Base-by-base conservation (phyloP, 1,139 yeast genomes). In the Candida sp. region DNA sequence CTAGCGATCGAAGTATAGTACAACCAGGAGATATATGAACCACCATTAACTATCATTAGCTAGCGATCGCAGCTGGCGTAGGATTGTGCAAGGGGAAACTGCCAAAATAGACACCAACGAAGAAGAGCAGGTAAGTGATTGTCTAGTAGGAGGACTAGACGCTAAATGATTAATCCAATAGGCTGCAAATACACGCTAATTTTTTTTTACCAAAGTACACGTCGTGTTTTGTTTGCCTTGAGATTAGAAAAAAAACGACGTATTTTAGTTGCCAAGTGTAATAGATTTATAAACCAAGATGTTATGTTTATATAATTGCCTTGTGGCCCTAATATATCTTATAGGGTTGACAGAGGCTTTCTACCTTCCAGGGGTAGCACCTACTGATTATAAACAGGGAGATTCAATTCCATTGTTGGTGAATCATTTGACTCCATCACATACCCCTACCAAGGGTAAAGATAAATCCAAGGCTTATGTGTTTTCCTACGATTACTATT, bases 311-410 rank as follows among this genome's bases (percentile, higher is more conserved):
- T 45, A 45, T 43, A 44, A 41, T 21, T 41, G 44, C 19, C 30
- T 60, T 33, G 38, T 56, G 34, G 50, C 52, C 25, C 45, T 60
- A 44, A 44, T 60, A 35, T 58, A 49, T 39, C 43, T 59, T 27
- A 29, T 58, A 41, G 57, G 63, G 27, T 41, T 59, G 38, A 56
- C 68, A 15, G 53, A 60, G 41, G 95, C 84, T 2, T 91, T 91
- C 66, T 91, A 91, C 61, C 73, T 93, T 49, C 98, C 98, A 0
- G 98, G 98, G 9, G 95, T 90, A 27, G 95, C 97, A 0, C 98
- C 99, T 19, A 87, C 95, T 1, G 85, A 91, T 45, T 93, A 91
- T 60, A 73, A 77, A 41, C 71, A 77, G 48, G 90, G 84, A 42
- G 95, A 90, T 43, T 54, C 57, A 2, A 83, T 93, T 41, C 91